Conservation (phyloP, 352 stramenopile species). For the Phytopythium sindhum region DNA sequence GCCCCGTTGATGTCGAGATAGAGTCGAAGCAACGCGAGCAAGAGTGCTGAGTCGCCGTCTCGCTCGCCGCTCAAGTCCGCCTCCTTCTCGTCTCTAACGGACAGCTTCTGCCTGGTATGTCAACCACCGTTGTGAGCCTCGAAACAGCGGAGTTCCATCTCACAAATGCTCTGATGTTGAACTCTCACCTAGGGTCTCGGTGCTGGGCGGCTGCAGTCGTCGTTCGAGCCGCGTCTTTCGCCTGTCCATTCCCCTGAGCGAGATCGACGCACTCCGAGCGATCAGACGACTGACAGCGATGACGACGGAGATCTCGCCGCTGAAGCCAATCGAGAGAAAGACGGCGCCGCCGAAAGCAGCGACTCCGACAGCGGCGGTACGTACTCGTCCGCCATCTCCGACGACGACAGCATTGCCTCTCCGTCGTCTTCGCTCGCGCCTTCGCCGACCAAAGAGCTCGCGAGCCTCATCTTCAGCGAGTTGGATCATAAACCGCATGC, state of each 20-base stretch:
- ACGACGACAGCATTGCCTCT: slow-evolving; percentile 4
- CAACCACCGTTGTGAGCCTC: neutral
- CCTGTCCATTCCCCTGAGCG: slow-evolving; percentile 5
- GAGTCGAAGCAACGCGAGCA: neutral
- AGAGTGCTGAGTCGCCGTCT: neutral
- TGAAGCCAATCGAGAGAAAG: neutral
- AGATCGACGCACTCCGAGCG: neutral
- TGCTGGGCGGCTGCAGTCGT: neutral
- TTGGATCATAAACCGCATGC: neutral
- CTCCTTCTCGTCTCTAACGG: slow-evolving; percentile 18
- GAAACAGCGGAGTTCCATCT: neutral
- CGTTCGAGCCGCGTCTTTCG: slow-evolving; percentile 3
- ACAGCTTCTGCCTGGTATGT: slow-evolving; percentile 3
- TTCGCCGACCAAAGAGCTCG: slow-evolving; percentile 1
- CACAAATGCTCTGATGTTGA: neutral
- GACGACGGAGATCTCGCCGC: neutral
- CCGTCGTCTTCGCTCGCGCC: slow-evolving; percentile 2
- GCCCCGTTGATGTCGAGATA: neutral
- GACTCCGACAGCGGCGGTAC: neutral
- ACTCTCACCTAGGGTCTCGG: neutral
- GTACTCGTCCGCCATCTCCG: slow-evolving; percentile 1
- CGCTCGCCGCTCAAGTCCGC: slow-evolving; percentile 22
- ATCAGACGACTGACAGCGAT: neutral
- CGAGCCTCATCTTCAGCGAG: neutral
- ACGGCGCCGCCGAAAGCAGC: neutral